A percentile compares a stretch with the other conserved stretches of the same genome.
These are phyloP conservation scores for Colletotrichum graminicola DNA, from an alignment of 2,329 filamentous ascomycete genomes.

Conservation along the genomic window DNA sequence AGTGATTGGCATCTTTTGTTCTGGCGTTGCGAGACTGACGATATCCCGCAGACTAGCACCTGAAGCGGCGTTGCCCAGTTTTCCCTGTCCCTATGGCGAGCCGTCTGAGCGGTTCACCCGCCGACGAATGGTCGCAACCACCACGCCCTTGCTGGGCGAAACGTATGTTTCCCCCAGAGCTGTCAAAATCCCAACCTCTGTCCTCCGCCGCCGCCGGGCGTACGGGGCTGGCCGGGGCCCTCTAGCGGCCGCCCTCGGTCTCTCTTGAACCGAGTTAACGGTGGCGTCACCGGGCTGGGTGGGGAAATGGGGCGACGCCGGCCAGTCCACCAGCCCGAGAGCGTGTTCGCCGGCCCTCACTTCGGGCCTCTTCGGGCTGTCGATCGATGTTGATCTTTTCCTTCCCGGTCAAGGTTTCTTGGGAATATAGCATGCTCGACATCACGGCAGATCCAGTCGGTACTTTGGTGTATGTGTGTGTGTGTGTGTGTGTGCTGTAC, in stretches of 20 bases:
- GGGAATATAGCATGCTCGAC: slow-evolving; percentile 1
- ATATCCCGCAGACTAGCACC: slow-evolving; percentile 16
- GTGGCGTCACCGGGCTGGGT: neutral
- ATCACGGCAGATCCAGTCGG: neutral
- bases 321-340: neutral
- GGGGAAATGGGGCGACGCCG: neutral
- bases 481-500: neutral
- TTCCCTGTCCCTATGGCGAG: neutral
- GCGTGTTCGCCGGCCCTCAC: slow-evolving; percentile 30
- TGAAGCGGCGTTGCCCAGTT: neutral
- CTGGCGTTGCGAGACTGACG: slow-evolving; percentile 15
- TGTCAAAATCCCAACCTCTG: neutral
- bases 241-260: slow-evolving; percentile 1
- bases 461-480: neutral
- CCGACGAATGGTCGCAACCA: neutral
- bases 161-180: neutral
- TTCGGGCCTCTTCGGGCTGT: slow-evolving; percentile 13
- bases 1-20: slow-evolving; percentile 25
- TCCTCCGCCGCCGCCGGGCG: neutral
- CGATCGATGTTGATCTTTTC: slow-evolving; percentile 35
- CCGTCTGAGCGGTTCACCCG: neutral
- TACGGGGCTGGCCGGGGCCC: neutral
- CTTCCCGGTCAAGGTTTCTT: neutral
- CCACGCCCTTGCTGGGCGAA: neutral
- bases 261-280: slow-evolving; percentile 3